Evolutionary conservation across 306 rosid genomes (phyloP), one percentile per base, ranked within the genome.

Genomic region (Cucurbita pepo): DNA sequence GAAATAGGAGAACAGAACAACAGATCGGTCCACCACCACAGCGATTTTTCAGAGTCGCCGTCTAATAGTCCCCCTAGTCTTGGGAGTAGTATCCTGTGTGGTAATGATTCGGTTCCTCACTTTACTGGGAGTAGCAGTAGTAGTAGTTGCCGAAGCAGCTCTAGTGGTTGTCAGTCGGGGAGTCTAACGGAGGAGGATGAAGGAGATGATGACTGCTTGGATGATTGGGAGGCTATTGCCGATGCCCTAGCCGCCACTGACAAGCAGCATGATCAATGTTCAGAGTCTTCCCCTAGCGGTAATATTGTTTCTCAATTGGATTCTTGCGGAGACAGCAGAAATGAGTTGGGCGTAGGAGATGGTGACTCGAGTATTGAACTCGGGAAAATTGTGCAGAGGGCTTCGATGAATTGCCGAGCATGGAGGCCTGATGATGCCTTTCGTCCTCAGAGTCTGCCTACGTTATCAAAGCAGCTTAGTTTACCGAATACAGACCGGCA

Each of bases 181-280:
- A 89, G 87, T 81, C 74, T 89, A 57, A 86, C 96, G 67, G 95
- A 83, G 44, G 90, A 90, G 19, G 89, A 76, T 6, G 89, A 74
- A 36, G 87, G 76, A 1, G 97, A 88, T 77, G 97, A 89, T 80
- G 99, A 77, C 5, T 86, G 96, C 78, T 84, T 94, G 85, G 99
- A 94, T 82, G 99, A 94, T 81, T 94, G 99, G 99, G 99, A 94
- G 88, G 96, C 95, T 45, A 61, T 94, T 88, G 99, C 99, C 3
- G 99, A 94, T 77, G 96, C 99, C 66, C 80, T 91, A 79, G 97
- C 91, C 21, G 97, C 96, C 67, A 75, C 85, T 70, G 98, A 88
- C 77, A 87, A 86, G 87, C 84, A 37, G 8, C 71, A 79, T 56
- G 84, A 36, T 36, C 82, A 70, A 45, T 70, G 82, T 64, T 58